phyloP scores from a whole-genome alignment of 2,329 filamentous ascomycete genomes.

The Phyllosticta capitalensis region DNA sequence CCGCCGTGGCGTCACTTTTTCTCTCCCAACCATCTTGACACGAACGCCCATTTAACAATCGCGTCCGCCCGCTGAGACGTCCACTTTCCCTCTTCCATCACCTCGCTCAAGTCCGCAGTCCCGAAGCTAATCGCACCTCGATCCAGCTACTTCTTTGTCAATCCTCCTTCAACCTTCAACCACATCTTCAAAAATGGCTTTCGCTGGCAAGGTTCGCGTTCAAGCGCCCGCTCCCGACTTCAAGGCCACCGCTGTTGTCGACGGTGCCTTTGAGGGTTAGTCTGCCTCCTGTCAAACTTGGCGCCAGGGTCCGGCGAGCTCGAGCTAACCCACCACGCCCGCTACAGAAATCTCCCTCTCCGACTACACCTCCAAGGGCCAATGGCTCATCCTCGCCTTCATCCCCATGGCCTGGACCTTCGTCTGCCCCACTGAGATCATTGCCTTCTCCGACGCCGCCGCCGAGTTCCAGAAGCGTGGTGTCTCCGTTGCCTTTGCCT shows the following conservation, averaged over 20 bases:
- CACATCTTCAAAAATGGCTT: conserved; percentile 19
- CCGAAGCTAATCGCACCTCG: background rate
- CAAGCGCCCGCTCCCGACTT: conserved; percentile 32
- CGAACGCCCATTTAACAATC: background rate
- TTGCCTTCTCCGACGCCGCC: conserved; percentile 54
- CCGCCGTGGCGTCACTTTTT: background rate
- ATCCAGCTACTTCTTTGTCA: background rate
- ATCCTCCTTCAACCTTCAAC: background rate
- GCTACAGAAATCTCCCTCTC: conserved; percentile 27
- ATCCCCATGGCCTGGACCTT: conserved; percentile 61
- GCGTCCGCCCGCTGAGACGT: background rate
- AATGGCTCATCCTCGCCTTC: conserved; percentile 57
- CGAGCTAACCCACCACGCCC: conserved; percentile 1
- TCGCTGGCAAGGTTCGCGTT: conserved; percentile 28
- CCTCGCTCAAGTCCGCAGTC: background rate
- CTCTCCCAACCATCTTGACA: background rate
- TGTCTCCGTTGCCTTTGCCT: conserved; percentile 51
- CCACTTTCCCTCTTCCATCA: background rate
- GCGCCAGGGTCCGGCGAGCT: background rate
- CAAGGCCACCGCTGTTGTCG: conserved; percentile 29
- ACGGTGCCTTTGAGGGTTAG: conserved; percentile 32
- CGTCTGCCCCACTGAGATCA: conserved; percentile 57
- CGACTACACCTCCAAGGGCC: conserved; percentile 33
- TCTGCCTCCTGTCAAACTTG: background rate
- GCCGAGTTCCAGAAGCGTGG: conserved; percentile 50